Percentiles rank a stretch among this genome's conserved stretches.
phyloP scores from a whole-genome alignment of 2,329 filamentous ascomycete genomes.

The Graphium sp. region DNA sequence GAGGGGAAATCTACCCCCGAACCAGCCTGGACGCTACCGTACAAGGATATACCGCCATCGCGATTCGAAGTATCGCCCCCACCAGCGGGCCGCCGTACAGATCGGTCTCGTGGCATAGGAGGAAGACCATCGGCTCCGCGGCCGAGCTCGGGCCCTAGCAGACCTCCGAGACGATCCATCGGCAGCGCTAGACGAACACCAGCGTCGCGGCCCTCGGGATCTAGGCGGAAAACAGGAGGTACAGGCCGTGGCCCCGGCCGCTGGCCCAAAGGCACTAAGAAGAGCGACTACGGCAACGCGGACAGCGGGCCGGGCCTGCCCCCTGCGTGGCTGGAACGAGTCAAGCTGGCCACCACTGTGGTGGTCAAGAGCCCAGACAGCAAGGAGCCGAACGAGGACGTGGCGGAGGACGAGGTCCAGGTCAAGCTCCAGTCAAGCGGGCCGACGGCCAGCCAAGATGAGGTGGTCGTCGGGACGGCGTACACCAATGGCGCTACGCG shows the following conservation, averaged over 20 bases:
- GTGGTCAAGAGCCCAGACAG: background rate
- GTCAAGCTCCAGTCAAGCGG: slow-evolving; percentile 5
- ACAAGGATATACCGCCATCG: slow-evolving; percentile 44
- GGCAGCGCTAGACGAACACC: slow-evolving; percentile 12
- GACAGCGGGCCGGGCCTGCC: slow-evolving; percentile 48
- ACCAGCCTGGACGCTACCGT: slow-evolving; percentile 26
- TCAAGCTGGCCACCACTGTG: background rate
- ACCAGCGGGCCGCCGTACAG: slow-evolving; percentile 29
- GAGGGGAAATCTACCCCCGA: background rate
- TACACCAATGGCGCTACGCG: background rate
- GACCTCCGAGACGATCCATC: slow-evolving; percentile 1
- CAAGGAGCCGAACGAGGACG: slow-evolving; percentile 3
- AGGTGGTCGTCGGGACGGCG: background rate
- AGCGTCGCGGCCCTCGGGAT: slow-evolving; percentile 21
- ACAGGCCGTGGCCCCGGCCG: slow-evolving; percentile 48
- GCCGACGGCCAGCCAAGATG: background rate
- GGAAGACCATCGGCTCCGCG: slow-evolving; percentile 10
- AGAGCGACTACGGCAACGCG: slow-evolving; percentile 50
- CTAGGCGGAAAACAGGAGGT: slow-evolving; percentile 40
- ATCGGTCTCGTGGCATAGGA: slow-evolving; percentile 20
- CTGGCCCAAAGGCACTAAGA: slow-evolving; percentile 53
- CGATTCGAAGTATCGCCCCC: slow-evolving; percentile 70
- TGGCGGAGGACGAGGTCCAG: slow-evolving; percentile 5
- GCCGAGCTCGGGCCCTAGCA: slow-evolving; percentile 9
- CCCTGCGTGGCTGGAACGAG: slow-evolving; percentile 26